These are phyloP conservation scores for Leishmania mexicana DNA, from an alignment of 208 protist species.

Conservation along the genomic window DNA sequence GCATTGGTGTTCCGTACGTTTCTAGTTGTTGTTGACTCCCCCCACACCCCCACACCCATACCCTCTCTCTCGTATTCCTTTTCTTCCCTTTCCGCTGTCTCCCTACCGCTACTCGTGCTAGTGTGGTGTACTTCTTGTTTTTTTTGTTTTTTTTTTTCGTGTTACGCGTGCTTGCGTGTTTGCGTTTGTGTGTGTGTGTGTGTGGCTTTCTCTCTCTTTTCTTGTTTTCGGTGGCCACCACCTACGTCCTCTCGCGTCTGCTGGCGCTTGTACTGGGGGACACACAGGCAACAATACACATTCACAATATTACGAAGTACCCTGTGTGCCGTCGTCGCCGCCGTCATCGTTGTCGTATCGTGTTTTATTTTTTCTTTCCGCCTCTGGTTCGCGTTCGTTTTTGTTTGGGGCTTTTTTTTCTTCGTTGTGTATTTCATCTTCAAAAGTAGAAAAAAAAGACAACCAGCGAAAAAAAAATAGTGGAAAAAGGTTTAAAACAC, in stretches of 20 bases:
- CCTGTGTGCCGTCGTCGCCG: neutral
- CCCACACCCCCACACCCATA: too few relatives aligned
- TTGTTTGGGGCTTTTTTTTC: neutral
- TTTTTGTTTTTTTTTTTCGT: too few relatives aligned
- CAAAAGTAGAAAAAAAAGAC: neutral
- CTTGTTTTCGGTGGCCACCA: neutral
- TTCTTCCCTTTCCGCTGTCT: neutral
- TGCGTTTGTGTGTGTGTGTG: neutral
- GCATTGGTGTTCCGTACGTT: neutral
- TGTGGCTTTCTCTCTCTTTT: neutral
- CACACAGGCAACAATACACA: neutral
- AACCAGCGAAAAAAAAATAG: neutral
- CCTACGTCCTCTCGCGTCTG: neutral
- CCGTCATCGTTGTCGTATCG: neutral
- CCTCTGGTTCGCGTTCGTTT: neutral
- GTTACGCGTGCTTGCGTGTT: too few relatives aligned
- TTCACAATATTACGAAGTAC: constrained; percentile 1
- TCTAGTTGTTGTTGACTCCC: neutral
- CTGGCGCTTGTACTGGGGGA: neutral
- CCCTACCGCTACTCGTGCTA: neutral
- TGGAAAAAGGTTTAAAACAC: neutral
- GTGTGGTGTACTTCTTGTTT: neutral
- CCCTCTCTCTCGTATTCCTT: neutral
- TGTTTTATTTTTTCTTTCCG: neutral
- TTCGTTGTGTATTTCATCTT: neutral